A percentile compares a stretch with the other conserved stretches of the same genome.
These are phyloP conservation scores for Gastrolobium bilobum DNA, from an alignment of 306 rosid species.

Conservation along the genomic window DNA sequence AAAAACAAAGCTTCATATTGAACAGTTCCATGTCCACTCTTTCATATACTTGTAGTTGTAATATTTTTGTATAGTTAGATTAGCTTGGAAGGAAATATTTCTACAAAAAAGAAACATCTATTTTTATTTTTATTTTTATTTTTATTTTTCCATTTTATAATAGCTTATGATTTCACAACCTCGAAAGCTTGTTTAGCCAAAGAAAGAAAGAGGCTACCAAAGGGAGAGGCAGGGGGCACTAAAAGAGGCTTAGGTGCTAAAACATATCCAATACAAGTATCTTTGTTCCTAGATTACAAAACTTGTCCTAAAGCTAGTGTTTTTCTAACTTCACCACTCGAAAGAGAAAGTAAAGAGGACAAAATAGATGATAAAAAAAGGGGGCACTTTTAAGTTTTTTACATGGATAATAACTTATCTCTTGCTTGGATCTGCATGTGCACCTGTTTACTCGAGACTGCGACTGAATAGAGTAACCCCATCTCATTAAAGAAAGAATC, in stretches of 20 bases:
- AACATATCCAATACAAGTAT: neutral
- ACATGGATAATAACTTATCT: neutral
- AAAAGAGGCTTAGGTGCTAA: neutral
- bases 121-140: too few species aligned
- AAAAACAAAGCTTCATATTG: constrained; percentile 22
- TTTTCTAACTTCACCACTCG: neutral
- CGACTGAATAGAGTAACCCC: constrained; percentile 8
- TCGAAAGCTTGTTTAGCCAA: constrained; percentile 29
- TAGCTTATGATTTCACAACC: constrained; percentile 20
- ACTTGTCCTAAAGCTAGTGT: neutral
- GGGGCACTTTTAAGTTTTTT: neutral
- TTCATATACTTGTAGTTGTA: neutral
- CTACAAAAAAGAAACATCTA: neutral
- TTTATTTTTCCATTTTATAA: constrained; percentile 17
- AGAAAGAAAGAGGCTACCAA: neutral
- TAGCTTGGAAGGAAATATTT: neutral
- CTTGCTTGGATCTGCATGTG: constrained; percentile 39
- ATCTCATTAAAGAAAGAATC: constrained; percentile 31
- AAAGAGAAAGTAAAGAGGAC: constrained; percentile 16
- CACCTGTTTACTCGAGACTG: constrained; percentile 8
- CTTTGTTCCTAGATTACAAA: constrained; percentile 2
- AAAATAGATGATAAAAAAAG: neutral
- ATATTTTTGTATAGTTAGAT: constrained; percentile 14
- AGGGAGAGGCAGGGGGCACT: neutral
- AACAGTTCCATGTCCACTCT: neutral